phyloP scores from a whole-genome alignment of 768 basidiomycete genomes.

The Cyathus striatus region DNA sequence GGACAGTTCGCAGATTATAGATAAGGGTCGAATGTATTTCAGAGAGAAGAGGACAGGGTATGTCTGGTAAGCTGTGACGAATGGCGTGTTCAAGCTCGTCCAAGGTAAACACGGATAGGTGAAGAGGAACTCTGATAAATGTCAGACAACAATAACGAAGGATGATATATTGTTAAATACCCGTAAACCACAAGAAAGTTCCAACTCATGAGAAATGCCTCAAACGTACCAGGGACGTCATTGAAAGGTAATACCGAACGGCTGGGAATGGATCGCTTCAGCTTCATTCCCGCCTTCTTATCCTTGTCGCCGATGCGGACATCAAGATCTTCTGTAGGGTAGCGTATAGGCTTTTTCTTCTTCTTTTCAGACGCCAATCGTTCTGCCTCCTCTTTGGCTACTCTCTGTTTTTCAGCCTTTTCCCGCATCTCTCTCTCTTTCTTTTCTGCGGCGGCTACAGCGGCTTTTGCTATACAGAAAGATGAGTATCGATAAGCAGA shows the following conservation, averaged over 20 bases:
- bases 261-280: constrained; percentile 64
- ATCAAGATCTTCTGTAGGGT: constrained; percentile 91
- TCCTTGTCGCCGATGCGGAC: constrained; percentile 77
- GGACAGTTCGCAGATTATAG: constrained; percentile 81
- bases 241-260: constrained; percentile 64
- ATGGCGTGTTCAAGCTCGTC: constrained; percentile 91
- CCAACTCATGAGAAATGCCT: constrained; percentile 88
- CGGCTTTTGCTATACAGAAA: constrained; percentile 9
- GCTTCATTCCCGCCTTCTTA: constrained; percentile 69
- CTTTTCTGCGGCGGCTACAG: constrained; percentile 45
- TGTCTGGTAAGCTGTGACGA: constrained; percentile 65
- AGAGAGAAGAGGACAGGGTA: constrained; percentile 70
- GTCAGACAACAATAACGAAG: constrained; percentile 5
- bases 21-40: constrained; percentile 90
- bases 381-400: constrained; percentile 68
- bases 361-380: constrained; percentile 72
- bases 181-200: constrained; percentile 92
- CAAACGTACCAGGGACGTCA: constrained; percentile 60
- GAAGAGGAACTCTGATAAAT: constrained; percentile 68
- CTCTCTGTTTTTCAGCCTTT: constrained; percentile 59
- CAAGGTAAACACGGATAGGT: constrained; percentile 82
- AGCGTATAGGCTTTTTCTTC: constrained; percentile 87
- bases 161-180: constrained; percentile 39
- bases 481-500: constrained; percentile 12
- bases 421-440: constrained; percentile 67